Evolutionary conservation across 768 basidiomycete genomes (phyloP), one percentile per base, ranked within the genome.

Genomic region (Phylloporus rhodoxanthus): DNA sequence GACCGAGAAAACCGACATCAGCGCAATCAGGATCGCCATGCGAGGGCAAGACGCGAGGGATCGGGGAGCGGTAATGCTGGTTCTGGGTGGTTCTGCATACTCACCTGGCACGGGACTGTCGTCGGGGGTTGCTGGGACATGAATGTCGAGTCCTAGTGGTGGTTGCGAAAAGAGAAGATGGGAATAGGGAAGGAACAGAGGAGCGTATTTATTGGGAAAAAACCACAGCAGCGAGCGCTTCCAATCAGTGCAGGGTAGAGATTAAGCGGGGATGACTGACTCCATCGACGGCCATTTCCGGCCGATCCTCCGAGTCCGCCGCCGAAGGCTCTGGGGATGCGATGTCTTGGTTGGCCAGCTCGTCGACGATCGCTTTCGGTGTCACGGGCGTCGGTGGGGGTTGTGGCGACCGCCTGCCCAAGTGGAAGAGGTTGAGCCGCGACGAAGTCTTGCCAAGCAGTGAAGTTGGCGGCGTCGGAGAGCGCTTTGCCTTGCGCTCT

Each of bases 31-130:
- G 20, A 29, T 33, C 19, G 17, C 19, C 37, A 47, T 21, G 28
- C 10, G 30, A 44, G 50, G 17, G 29, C 5, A 46, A 8, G 48
- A 39, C 44, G 45, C 41, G 43, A 57, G 23, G 23, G 32, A 43
- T 49, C 37, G 14, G 44, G 7, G 23, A 8, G 38, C 19, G 47
- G 33, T 25, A 25, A 5, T 4, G 36, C 13, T 0, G 26, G n/a
- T 25, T 29, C 48, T 19, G 19, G 44, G 10, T 38, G 47, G 17
- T 32, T 36, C 13, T 11, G 41, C 13, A 43, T 28, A 42, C 65
- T 47, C 52, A 75, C 75, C 71, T 76, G 75, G 58, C 75, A 76
- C 14, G 75, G 74, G 20, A 77, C 75, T 14, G 72, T 74, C 29
- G 66, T 45, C 19, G 71, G 11, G 29, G 29, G 53, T 34, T 64